These are phyloP conservation scores for Colletotrichum spinosum DNA, from an alignment of 2,329 filamentous ascomycete genomes.

Conservation along the genomic window DNA sequence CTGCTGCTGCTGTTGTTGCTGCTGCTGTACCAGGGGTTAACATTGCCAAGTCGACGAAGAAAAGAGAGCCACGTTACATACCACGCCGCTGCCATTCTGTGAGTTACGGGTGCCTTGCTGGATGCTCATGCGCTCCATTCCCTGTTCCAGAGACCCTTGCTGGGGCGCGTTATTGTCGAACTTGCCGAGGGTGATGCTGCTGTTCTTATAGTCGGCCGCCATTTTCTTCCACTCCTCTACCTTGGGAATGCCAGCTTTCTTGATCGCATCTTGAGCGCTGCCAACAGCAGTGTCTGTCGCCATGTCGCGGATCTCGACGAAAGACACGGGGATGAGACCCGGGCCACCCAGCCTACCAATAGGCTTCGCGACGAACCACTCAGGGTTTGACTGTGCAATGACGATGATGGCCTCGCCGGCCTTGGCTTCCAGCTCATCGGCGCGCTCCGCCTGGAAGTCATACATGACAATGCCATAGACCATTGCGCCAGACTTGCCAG, in stretches of 20 bases:
- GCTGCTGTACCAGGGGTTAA: neutral
- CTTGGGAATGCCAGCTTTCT: slow-evolving; percentile 87
- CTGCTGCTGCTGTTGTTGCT: slow-evolving; percentile 35
- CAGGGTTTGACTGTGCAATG: slow-evolving; percentile 96
- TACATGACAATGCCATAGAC: slow-evolving; percentile 98
- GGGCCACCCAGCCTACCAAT: slow-evolving; percentile 96
- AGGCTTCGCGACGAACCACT: slow-evolving; percentile 99
- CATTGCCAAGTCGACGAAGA: neutral
- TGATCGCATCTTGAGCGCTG: slow-evolving; percentile 87
- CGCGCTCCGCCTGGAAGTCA: slow-evolving; percentile 92
- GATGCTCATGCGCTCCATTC: slow-evolving; percentile 84
- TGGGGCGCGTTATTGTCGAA: slow-evolving; percentile 70
- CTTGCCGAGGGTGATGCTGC: slow-evolving; percentile 95
- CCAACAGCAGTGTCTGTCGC: slow-evolving; percentile 83
- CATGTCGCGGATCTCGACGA: slow-evolving; percentile 97
- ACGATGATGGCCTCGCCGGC: slow-evolving; percentile 97
- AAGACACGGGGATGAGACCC: slow-evolving; percentile 94
- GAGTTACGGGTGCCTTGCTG: slow-evolving; percentile 64
- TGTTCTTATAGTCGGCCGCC: slow-evolving; percentile 99
- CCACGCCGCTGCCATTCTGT: slow-evolving; percentile 59
- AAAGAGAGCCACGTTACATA: slow-evolving; percentile 49
- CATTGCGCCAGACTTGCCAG: slow-evolving; percentile 76
- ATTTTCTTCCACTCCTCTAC: slow-evolving; percentile 99
- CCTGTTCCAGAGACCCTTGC: slow-evolving; percentile 70
- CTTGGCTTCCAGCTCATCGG: slow-evolving; percentile 96